phyloP scores from a whole-genome alignment of 2,329 filamentous ascomycete genomes.

The Beauveria asiatica region DNA sequence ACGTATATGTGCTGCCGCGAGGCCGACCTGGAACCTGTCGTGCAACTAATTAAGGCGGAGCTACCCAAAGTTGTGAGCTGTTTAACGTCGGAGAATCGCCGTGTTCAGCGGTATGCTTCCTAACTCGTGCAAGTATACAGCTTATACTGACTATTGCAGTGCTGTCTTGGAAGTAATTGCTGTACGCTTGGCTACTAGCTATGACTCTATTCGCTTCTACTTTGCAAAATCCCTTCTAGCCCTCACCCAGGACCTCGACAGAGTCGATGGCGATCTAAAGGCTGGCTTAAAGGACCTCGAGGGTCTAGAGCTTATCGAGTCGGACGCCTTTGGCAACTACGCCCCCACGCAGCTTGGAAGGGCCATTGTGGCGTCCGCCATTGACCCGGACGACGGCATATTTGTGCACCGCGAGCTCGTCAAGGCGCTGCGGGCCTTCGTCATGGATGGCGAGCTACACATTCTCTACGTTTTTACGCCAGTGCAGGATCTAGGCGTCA shows the following conservation, averaged over 20 bases:
- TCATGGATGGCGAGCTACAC: constrained; percentile 76
- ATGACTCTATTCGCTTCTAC: constrained; percentile 58
- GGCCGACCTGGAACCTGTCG: constrained; percentile 58
- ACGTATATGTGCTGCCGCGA: constrained; percentile 68
- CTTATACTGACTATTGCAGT: constrained; percentile 29
- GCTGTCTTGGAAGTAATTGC: constrained; percentile 64
- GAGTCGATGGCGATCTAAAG: constrained; percentile 46
- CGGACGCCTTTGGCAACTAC: constrained; percentile 43
- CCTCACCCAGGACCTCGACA: constrained; percentile 41
- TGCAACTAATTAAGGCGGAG: constrained; percentile 63
- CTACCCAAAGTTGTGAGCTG: constrained; percentile 63
- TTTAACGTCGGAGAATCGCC: constrained; percentile 56
- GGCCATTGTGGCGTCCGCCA: constrained; percentile 63
- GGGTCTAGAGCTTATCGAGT: constrained; percentile 44
- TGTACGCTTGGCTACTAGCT: constrained; percentile 57
- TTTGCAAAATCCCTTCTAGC: constrained; percentile 59
- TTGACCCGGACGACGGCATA: constrained; percentile 66
- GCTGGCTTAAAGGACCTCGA: constrained; percentile 51
- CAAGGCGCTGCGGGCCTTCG: constrained; percentile 61
- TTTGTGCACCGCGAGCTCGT: constrained; percentile 64
- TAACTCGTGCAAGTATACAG: neutral
- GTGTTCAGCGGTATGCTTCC: constrained; percentile 51
- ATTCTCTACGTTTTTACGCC: constrained; percentile 71
- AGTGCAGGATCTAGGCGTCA: constrained; percentile 46
- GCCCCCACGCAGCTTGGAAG: constrained; percentile 56